phyloP scores from a whole-genome alignment of 139 green algal species.

The Chlorella sp. region DNA sequence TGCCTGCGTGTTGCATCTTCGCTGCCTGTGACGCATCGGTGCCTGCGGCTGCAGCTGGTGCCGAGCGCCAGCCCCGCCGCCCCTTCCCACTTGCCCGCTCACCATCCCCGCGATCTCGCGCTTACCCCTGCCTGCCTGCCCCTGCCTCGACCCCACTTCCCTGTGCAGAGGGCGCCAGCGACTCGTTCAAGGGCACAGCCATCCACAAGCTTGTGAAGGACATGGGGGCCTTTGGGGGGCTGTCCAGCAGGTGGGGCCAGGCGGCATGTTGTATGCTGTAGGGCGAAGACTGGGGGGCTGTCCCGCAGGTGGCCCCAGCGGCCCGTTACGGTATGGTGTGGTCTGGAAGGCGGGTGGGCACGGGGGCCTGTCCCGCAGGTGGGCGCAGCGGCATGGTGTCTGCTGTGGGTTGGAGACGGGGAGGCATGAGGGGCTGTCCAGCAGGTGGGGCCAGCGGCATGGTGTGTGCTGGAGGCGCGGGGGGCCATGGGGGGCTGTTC shows the following conservation, averaged over 20 bases:
- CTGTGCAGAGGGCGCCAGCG: conserved; percentile 51
- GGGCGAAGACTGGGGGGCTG: no score
- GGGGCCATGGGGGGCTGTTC: no score
- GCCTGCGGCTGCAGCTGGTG: not conserved
- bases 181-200: conserved; percentile 50
- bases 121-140: no score
- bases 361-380: conserved; percentile 47
- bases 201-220: conserved; percentile 72
- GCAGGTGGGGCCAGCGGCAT: no score
- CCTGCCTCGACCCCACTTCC: not conserved
- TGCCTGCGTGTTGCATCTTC: not conserved
- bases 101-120: not conserved
- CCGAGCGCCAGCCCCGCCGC: not conserved
- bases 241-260: not conserved
- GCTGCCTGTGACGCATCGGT: not conserved
- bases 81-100: no score
- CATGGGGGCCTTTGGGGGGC: conserved; percentile 65
- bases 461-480: no score
- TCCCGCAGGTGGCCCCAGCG: conserved; percentile 54
- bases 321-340: conserved; percentile 59
- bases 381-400: no score
- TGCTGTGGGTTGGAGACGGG: no score
- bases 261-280: no score
- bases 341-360: no score
- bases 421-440: no score